Evolutionary conservation across 106 monocot species (phyloP), one percentile per base, ranked within the genome.

Genomic region (Platanthera guangdongensis): DNA sequence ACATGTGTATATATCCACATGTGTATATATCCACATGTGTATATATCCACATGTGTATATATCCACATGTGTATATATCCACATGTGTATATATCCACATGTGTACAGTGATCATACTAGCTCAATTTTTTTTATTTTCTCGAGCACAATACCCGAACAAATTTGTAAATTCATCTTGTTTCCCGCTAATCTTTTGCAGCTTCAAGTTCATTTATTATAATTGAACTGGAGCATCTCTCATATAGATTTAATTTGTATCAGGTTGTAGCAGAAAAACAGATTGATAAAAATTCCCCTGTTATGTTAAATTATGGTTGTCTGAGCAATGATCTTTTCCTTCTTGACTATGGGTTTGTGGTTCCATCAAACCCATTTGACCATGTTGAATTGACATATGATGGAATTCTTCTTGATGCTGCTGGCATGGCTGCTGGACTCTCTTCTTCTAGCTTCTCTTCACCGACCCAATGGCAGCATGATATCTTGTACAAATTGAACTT

Each of bases 331-430:
- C 80, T 94, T 65, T 92, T 99, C 69, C 83, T 99, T 68, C 89
- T 99, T 78, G 97, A 99, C 83, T 99, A 94, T 88, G 97, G 97
- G 16, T 99, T 99, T 90, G 91, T 92, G 51, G 74, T 90, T 75
- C 88, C 85, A 50, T 86, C 86, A 50, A 99, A 99, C 65, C 86
- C 91, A 30, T 87, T 85, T 81, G 97, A 99, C 67, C 63, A 74
- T 78, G 72, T 92, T 65, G 94, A 94, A 77, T 80, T 99, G 7
- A 92, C 75, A 74, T 99, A 94, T 80, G 97, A 99, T 82, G 83
- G 76, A 70, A 74, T 48, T 72, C 91, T 99, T 85, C 92, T 99
- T 53, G 92, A 94, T 83, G 97, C 84, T 79, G 89, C 91, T 77
- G 86, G 89, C 76, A 84, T 86, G 78, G 89, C 91, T 81, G 87